These are phyloP conservation scores for Rhodotorula taiwanensis DNA, from an alignment of 768 basidiomycete species.

Conservation along the genomic window DNA sequence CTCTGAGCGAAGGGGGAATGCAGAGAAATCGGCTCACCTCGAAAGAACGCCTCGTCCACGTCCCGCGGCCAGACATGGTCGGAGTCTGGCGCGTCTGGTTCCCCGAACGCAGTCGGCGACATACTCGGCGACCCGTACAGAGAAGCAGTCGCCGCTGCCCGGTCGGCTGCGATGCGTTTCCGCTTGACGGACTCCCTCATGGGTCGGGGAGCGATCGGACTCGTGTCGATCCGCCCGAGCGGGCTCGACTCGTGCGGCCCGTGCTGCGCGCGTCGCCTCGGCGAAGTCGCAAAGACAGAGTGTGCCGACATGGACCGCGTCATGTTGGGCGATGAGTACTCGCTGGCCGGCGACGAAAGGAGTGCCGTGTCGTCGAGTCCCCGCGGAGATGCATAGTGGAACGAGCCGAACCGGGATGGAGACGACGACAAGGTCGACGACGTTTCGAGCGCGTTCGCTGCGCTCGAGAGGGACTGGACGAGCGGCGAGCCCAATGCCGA, in stretches of 20 bases:
- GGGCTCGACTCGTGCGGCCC: neutral
- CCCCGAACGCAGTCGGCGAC: too few relatives aligned
- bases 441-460: neutral
- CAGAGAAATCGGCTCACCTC: constrained; percentile 21
- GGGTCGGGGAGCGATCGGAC: too few relatives aligned
- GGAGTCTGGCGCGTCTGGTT: constrained; percentile 20
- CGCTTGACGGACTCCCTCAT: constrained; percentile 16
- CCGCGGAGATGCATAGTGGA: neutral
- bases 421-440: constrained; percentile 12
- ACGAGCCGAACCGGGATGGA: neutral
- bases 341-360: constrained; percentile 22
- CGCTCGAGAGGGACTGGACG: too few relatives aligned
- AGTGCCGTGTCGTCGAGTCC: neutral
- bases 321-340: constrained; percentile 31
- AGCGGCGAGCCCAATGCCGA: too few relatives aligned
- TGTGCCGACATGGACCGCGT: constrained; percentile 19
- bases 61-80: constrained; percentile 40
- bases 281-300: too few relatives aligned
- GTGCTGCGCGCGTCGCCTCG: neutral
- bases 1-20: too few relatives aligned
- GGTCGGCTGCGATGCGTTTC: neutral
- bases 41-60: constrained; percentile 39
- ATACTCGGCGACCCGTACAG: too few relatives aligned
- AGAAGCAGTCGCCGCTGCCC: too few relatives aligned
- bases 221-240: neutral